These are phyloP conservation scores for Melastoma candidum DNA, from an alignment of 441 rosid genomes.

Conservation along the genomic window DNA sequence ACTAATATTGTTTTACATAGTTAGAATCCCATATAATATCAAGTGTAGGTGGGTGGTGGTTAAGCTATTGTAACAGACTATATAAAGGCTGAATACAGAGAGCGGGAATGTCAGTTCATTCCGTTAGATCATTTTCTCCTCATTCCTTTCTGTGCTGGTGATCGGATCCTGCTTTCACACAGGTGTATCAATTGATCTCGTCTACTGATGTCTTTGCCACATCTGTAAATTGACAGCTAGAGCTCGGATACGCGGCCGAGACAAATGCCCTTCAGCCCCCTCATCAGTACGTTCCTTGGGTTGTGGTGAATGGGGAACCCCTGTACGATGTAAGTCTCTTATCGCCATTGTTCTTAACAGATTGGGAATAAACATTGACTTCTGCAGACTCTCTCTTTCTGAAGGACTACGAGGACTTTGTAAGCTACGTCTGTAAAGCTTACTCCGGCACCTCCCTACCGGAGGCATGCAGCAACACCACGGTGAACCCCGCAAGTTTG, in stretches of 20 bases:
- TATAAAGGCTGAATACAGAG: too few species aligned
- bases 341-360: not conserved
- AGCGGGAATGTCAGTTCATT: too few species aligned
- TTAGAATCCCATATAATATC: too few species aligned
- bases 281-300: slow-evolving; percentile 90
- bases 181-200: not conserved
- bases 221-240: slow-evolving; percentile 47
- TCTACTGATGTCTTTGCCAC: not conserved
- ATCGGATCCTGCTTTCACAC: too few species aligned
- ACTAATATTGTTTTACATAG: too few species aligned
- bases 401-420: slow-evolving; percentile 67
- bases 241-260: slow-evolving; percentile 72
- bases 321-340: slow-evolving; percentile 63
- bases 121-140: too few species aligned
- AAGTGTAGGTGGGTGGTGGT: too few species aligned
- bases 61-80: too few species aligned
- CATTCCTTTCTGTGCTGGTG: too few species aligned
- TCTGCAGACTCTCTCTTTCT: slow-evolving; percentile 2
- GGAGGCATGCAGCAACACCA: slow-evolving; percentile 38
- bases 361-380: not conserved
- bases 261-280: slow-evolving; percentile 73
- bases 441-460: slow-evolving; percentile 42
- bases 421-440: slow-evolving; percentile 74
- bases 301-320: slow-evolving; percentile 81
- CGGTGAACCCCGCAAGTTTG: slow-evolving; percentile 8